Evolutionary conservation across 2,329 filamentous ascomycete species (phyloP).

Genomic region (Dissoconium aciculare): DNA sequence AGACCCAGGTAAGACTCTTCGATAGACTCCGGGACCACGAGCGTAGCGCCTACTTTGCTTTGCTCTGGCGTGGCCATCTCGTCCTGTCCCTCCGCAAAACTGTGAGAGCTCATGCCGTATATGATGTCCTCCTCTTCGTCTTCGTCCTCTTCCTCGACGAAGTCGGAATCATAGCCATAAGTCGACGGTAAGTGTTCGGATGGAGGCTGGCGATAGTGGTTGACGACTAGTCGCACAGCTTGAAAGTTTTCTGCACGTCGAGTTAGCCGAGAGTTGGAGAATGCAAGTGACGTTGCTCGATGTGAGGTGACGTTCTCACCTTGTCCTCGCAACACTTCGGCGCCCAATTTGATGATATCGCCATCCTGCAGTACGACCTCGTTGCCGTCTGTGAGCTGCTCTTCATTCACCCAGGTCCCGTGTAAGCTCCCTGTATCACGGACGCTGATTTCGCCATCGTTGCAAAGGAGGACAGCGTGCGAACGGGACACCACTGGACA

Average conservation of each 20-base stretch:
- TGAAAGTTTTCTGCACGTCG: too few species aligned
- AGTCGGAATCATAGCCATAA: slow-evolving; percentile 4
- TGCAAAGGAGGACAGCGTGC: slow-evolving; percentile 20
- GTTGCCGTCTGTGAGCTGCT: slow-evolving; percentile 10
- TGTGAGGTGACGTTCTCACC: slow-evolving; percentile 12
- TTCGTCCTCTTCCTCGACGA: slow-evolving; percentile 5
- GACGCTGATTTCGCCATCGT: slow-evolving; percentile 15
- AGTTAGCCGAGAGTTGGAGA: too few species aligned
- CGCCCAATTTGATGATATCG: slow-evolving; percentile 22
- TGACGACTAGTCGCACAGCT: too few species aligned
- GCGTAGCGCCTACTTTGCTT: neutral
- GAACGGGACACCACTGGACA: slow-evolving; percentile 24
- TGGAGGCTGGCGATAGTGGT: too few species aligned
- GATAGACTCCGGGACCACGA: neutral
- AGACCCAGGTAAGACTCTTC: neutral
- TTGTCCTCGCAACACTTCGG: slow-evolving; percentile 14
- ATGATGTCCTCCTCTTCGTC: slow-evolving; percentile 11
- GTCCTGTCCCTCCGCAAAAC: slow-evolving; percentile 1
- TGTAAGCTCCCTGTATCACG: slow-evolving; percentile 21
- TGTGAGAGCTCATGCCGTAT: too few species aligned
- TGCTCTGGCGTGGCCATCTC: neutral
- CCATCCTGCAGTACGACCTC: slow-evolving; percentile 12
- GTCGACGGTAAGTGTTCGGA: neutral
- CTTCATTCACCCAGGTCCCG: slow-evolving; percentile 24
- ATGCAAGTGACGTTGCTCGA: too few species aligned